phyloP scores from a whole-genome alignment of 1,139 yeast genomes.

The Saccharomycopsis hybrid region DNA sequence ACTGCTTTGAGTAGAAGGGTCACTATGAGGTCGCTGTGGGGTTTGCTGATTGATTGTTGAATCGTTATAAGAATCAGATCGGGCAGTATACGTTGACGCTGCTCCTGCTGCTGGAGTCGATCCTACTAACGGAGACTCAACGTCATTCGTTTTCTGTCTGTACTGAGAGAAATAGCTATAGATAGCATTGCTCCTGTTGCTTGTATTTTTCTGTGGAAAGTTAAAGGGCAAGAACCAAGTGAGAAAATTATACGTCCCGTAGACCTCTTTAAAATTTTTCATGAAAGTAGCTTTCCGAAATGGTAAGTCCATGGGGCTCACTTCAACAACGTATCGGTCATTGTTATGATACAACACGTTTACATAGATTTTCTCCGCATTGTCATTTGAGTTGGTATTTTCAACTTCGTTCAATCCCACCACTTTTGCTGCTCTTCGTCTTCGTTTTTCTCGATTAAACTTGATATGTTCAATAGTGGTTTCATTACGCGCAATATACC shows the following conservation, averaged over 20 bases:
- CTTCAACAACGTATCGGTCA: constrained; percentile 10
- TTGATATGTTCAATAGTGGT: constrained; percentile 19
- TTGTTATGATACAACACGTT: constrained; percentile 9
- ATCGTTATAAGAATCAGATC: neutral
- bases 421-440: neutral
- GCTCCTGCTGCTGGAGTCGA: too few relatives aligned
- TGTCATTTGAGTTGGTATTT: too few relatives aligned
- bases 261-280: constrained; percentile 14
- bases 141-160: too few relatives aligned
- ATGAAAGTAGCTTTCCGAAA: constrained; percentile 10
- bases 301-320: constrained; percentile 4
- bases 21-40: too few relatives aligned
- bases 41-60: neutral
- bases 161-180: neutral
- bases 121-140: too few relatives aligned
- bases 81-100: too few relatives aligned
- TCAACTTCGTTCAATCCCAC: too few relatives aligned
- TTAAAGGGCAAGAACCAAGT: constrained; percentile 16
- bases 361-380: constrained; percentile 1
- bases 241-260: constrained; percentile 6
- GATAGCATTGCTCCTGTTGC: neutral
- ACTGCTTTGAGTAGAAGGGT: too few relatives aligned
- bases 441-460: constrained; percentile 3
- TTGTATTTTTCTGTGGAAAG: neutral
- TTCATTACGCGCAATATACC: constrained; percentile 10